A percentile compares a stretch with the other conserved stretches of the same genome.
Conservation (phyloP, 345 rosid genomes). For the Citrus unshiu region DNA sequence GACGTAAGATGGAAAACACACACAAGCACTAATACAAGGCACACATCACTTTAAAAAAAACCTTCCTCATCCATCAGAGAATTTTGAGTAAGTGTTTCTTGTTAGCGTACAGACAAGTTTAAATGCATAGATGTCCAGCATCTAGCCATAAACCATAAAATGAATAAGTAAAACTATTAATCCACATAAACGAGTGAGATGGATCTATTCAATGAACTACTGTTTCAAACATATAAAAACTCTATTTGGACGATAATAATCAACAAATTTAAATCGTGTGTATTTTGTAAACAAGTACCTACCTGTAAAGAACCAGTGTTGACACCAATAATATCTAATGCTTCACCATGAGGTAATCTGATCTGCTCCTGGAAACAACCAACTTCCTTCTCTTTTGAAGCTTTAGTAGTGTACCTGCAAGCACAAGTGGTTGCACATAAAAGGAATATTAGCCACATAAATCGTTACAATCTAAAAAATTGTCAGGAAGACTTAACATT, state of each 20-base stretch:
- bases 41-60: neutral
- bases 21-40: neutral
- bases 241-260: neutral
- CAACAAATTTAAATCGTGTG: neutral
- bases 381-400: slow-evolving; percentile 28
- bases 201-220: neutral
- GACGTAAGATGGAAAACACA: neutral
- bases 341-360: slow-evolving; percentile 38
- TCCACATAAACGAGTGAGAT: neutral
- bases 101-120: neutral
- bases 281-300: neutral
- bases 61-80: neutral
- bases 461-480: neutral
- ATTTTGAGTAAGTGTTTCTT: neutral
- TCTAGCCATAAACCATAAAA: neutral
- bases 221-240: neutral
- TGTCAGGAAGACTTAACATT: neutral
- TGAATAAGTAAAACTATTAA: neutral
- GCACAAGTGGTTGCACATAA: slow-evolving; percentile 7
- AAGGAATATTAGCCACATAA: neutral
- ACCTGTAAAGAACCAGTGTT: slow-evolving; percentile 44
- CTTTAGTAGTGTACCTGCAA: slow-evolving; percentile 55
- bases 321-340: slow-evolving; percentile 44
- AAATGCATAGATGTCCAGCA: neutral
- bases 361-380: slow-evolving; percentile 38